Evolutionary conservation across 148 eudicot genomes (phyloP), one percentile per base, ranked within the genome.

Genomic region (Chenopodium album): DNA sequence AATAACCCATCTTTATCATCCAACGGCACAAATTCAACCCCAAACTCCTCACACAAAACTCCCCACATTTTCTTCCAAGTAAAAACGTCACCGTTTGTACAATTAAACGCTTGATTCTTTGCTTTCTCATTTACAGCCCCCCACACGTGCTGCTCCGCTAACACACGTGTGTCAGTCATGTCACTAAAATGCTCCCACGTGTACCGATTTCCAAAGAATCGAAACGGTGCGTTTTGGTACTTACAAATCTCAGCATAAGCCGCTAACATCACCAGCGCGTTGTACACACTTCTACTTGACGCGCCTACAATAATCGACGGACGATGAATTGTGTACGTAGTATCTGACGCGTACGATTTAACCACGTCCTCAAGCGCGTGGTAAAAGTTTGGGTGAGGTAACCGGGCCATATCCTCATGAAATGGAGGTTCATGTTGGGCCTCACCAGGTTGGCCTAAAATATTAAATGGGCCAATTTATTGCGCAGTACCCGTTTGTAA

Each of bases 111-210:
- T 63, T 90, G 81, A 26, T 88, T 88, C 41, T 84, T 83, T 0
- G 88, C 89, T 13, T 37, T 10, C 0, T 81, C 77, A 0, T 74
- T 81, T 0, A 79, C 73, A 0, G 92, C 89, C 0, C 88, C 87
- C 92, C 92, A 90, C 12, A 88, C 79, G 4, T 87, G 89, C 44
- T 90, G 92, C 56, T 88, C 91, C 0, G 91, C 92, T 2, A 88
- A n/a, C 37, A 90, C 75, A 37, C 89, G 85, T 4, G 87, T 71
- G 71, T 90, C 92, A 0, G 84, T 76, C 74, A 85, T 67, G 62
- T 85, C 90, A 22, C 83, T 84, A 23, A 84, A 85, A 26, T 88
- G 85, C 31, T 85, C 86, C 89, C 88, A 90, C 47, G 90, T 83
- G 66, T 73, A 85, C 56, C 37, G 67, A 4, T 13, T 78, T 1